These are phyloP conservation scores for Agarophyton chilense DNA, from an alignment of 23 red algal species.

Conservation along the genomic window DNA sequence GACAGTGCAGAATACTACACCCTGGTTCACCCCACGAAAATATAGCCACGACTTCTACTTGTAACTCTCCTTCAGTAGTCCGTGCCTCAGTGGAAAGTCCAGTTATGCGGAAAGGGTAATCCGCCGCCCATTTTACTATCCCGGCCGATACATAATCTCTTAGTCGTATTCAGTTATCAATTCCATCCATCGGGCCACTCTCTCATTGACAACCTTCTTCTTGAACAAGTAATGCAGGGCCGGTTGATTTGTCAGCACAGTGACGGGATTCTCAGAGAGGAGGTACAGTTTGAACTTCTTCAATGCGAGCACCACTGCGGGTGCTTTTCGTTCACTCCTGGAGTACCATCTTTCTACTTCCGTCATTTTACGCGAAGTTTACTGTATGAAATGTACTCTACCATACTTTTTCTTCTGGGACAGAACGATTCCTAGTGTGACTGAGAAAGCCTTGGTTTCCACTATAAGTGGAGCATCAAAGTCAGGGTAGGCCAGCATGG, in stretches of 20 bases:
- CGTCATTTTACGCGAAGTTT: no score
- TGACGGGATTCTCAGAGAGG: neutral
- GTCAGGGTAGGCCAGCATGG: no score
- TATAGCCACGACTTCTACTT: neutral
- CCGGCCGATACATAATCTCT: neutral
- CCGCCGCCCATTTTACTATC: conserved; percentile 2
- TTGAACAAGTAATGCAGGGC: conserved; percentile 5
- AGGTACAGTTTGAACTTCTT: conserved; percentile 37
- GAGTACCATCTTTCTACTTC: conserved; percentile 7
- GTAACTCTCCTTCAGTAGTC: neutral
- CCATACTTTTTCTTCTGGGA: no score
- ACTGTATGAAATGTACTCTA: no score
- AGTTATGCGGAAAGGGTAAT: neutral
- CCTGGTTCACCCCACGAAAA: neutral
- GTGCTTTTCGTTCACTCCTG: neutral
- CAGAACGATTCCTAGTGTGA: no score
- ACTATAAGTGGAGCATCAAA: neutral
- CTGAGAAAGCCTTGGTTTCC: neutral
- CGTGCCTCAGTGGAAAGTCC: neutral
- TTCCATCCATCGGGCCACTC: no score
- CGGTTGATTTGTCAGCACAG: conserved; percentile 2
- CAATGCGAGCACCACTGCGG: conserved; percentile 17
- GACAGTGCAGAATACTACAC: no score
- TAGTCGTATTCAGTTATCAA: conserved; percentile 1
- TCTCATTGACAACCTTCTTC: no score